Conservation (phyloP, 257 asterid species). For the Ocimum tenuiflorum region DNA sequence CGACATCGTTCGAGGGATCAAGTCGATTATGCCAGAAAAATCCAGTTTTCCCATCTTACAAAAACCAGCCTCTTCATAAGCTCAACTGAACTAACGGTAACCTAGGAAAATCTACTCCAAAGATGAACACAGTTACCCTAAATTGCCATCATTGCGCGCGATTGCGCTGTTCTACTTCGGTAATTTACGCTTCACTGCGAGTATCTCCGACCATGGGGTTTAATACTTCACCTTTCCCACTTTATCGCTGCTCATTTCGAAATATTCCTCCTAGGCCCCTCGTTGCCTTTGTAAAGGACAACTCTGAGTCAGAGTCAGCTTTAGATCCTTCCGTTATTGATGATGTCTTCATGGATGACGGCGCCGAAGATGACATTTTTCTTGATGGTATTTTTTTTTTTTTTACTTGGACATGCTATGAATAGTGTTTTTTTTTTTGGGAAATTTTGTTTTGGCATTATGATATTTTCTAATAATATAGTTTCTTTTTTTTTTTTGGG, state of each 20-base stretch:
- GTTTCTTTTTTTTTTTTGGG: background rate
- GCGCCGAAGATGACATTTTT: conserved; percentile 33
- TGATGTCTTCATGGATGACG: conserved; percentile 33
- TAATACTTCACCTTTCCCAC: conserved; percentile 17
- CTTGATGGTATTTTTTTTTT: conserved; percentile 36
- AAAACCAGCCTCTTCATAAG: background rate
- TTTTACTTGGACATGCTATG: background rate
- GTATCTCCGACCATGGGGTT: conserved; percentile 8
- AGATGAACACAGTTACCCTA: conserved; percentile 28
- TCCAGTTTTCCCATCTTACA: background rate
- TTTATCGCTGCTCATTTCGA: conserved; percentile 19
- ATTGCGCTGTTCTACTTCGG: background rate
- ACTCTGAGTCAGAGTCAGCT: conserved; percentile 36
- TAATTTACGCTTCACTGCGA: conserved; percentile 17
- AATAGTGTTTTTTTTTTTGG: background rate
- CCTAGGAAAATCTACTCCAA: background rate
- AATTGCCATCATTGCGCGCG: conserved; percentile 11
- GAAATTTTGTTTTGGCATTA: background rate
- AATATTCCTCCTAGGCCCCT: conserved; percentile 16
- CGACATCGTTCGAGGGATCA: background rate
- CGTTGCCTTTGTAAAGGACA: conserved; percentile 33
- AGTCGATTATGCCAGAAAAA: background rate
- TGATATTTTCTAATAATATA: background rate
- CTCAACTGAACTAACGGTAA: conserved; percentile 18
- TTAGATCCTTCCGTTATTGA: conserved; percentile 39